Conservation (phyloP, 192 early-diverging fungal genomes). For the Coemansia sp. region DNA sequence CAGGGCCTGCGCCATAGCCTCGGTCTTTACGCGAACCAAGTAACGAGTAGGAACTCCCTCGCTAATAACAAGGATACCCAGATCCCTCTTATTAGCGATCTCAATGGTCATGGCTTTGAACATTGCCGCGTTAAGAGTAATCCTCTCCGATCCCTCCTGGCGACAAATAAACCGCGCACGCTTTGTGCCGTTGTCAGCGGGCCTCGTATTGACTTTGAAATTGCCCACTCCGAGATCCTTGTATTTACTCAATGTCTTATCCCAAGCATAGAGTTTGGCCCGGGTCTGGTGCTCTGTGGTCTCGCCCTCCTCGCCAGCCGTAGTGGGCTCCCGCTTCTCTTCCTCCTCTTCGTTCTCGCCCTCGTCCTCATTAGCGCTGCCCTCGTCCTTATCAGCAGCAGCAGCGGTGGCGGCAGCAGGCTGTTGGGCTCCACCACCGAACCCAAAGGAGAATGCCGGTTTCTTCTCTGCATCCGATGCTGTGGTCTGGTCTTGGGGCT, state of each 20-base stretch:
- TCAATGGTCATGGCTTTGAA: slow-evolving; percentile 52
- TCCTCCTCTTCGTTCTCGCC: slow-evolving; percentile 19
- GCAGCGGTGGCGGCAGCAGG: background rate
- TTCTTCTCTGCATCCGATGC: slow-evolving; percentile 9
- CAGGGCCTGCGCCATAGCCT: slow-evolving; percentile 12
- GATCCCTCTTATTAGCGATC: slow-evolving; percentile 42
- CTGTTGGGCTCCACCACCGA: slow-evolving; percentile 22
- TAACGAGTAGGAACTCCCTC: slow-evolving; percentile 40
- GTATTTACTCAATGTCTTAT: slow-evolving; percentile 31
- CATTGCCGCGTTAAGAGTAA: slow-evolving; percentile 54
- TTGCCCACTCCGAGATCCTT: slow-evolving; percentile 51
- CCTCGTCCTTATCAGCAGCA: slow-evolving; percentile 8
- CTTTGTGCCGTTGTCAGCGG: slow-evolving; percentile 14
- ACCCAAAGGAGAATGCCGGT: slow-evolving; percentile 47
- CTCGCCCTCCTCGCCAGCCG: slow-evolving; percentile 55
- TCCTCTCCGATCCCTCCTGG: slow-evolving; percentile 46
- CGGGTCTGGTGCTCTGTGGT: slow-evolving; percentile 41
- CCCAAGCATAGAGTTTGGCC: slow-evolving; percentile 49
- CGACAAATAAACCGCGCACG: slow-evolving; percentile 53
- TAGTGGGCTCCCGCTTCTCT: slow-evolving; percentile 23
- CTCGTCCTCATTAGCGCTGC: background rate
- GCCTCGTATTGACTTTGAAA: slow-evolving; percentile 45
- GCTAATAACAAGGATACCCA: slow-evolving; percentile 38
- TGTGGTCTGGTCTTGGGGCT: background rate
- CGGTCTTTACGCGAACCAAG: slow-evolving; percentile 42